phyloP scores from a whole-genome alignment of 805 yeast genomes.

The Zygosaccharomyces kombuchaensis region DNA sequence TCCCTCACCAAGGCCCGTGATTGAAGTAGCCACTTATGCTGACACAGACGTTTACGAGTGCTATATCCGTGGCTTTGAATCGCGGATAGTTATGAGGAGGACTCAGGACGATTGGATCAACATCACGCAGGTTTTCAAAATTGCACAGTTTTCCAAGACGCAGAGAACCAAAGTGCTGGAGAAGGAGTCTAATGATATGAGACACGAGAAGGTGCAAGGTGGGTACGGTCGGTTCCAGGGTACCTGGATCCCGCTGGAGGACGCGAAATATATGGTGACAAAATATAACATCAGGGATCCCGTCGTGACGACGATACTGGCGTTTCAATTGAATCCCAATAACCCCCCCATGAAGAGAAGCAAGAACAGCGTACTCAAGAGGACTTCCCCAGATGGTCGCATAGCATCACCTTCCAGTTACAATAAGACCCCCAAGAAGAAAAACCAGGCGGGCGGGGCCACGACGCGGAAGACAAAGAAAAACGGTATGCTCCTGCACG shows the following conservation, averaged over 20 bases:
- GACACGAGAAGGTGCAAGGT: conserved; percentile 78
- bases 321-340: conserved; percentile 47
- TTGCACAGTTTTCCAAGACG: conserved; percentile 74
- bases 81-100: conserved; percentile 63
- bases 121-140: conserved; percentile 75
- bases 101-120: conserved; percentile 91
- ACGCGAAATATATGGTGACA: conserved; percentile 56
- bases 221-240: conserved; percentile 85
- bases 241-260: conserved; percentile 73
- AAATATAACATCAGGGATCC: conserved; percentile 48
- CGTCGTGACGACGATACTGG: conserved; percentile 47
- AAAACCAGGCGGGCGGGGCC: conserved; percentile 6
- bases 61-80: conserved; percentile 49
- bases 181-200: conserved; percentile 63
- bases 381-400: conserved; percentile 30
- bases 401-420: conserved; percentile 35
- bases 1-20: conserved; percentile 20
- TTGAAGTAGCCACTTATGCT: conserved; percentile 45
- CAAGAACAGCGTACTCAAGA: conserved; percentile 34
- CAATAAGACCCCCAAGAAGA: conserved; percentile 33
- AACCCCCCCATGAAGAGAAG: conserved; percentile 42
- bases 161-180: conserved; percentile 73
- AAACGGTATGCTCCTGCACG: conserved; percentile 13
- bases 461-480: conserved; percentile 16
- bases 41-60: conserved; percentile 56